phyloP scores from a whole-genome alignment of 345 rosid species.

The Adansonia digitata region DNA sequence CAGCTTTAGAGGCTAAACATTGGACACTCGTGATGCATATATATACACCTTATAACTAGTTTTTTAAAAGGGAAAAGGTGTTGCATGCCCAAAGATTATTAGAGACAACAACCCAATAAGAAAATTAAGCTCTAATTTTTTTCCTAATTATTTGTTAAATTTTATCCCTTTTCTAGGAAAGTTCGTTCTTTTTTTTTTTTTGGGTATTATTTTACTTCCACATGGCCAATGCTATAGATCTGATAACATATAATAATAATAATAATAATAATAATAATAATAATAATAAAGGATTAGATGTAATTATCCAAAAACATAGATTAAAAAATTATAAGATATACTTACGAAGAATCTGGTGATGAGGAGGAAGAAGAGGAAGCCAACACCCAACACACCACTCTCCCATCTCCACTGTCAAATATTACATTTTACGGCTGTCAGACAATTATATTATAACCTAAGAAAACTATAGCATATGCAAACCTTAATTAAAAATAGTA shows the following conservation, averaged over 20 bases:
- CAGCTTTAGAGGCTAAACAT: background rate
- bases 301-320: no score
- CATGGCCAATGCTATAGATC: no score
- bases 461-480: background rate
- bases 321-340: slow-evolving; percentile 4
- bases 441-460: background rate
- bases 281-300: background rate
- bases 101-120: background rate
- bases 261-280: no score
- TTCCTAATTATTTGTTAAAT: background rate
- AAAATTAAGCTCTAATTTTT: no score
- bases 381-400: slow-evolving; percentile 64
- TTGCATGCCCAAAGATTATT: background rate
- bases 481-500: background rate
- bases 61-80: background rate
- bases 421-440: background rate
- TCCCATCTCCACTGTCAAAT: slow-evolving; percentile 93
- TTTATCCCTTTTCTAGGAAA: background rate
- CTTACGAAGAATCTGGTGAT: slow-evolving; percentile 65
- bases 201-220: background rate
- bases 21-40: background rate
- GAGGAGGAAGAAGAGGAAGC: slow-evolving; percentile 77
- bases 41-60: no score
- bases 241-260: no score
- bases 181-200: background rate